phyloP scores from a whole-genome alignment of 73 alveolate species.

The Paramecium biaurelia region DNA sequence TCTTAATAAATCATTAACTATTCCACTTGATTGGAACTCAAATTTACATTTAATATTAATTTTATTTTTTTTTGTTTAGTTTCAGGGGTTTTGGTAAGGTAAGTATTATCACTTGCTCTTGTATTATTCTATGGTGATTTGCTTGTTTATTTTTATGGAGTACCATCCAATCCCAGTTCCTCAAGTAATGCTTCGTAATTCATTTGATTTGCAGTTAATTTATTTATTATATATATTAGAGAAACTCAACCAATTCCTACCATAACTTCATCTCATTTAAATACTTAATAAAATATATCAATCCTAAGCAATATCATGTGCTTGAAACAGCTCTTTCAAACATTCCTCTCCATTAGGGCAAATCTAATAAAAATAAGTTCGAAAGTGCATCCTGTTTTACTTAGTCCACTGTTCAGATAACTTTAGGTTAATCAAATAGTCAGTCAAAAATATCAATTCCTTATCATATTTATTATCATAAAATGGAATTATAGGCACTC shows the following conservation, averaged over 20 bases:
- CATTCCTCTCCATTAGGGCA: not conserved
- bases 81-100: not conserved
- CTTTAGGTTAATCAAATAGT: not conserved
- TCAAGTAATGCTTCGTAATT: slow-evolving; percentile 1
- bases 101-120: not conserved
- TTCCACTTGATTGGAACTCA: not conserved
- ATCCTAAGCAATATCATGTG: not conserved
- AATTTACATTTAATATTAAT: slow-evolving; percentile 7
- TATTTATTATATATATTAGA: not conserved
- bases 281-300: not conserved
- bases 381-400: not conserved
- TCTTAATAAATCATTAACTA: not conserved
- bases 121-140: not conserved
- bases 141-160: not conserved
- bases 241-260: not conserved
- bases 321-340: not conserved
- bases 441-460: slow-evolving; percentile 56
- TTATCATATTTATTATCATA: slow-evolving; percentile 73
- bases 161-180: slow-evolving; percentile 9
- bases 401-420: not conserved
- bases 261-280: not conserved
- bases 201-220: not conserved
- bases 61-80: not conserved
- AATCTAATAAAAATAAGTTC: not conserved
- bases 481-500: slow-evolving; percentile 76